Conservation (phyloP, 1,284 basidiomycete genomes). For the Pyrrhoderma noxium region DNA sequence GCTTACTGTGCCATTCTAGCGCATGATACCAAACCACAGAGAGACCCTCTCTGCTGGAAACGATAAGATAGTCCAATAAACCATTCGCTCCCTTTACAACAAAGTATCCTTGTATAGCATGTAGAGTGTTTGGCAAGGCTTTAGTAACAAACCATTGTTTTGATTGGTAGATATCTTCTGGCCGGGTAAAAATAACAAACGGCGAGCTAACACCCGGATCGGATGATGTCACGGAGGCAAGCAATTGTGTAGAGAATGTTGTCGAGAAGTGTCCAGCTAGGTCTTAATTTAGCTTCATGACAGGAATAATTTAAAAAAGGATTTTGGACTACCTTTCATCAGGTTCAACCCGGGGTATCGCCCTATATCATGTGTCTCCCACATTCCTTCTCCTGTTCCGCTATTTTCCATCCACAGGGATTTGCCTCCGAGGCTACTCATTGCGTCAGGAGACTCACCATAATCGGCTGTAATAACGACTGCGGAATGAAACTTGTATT, state of each 20-base stretch:
- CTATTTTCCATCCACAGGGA: conserved; percentile 17
- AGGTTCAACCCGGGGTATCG: conserved; percentile 15
- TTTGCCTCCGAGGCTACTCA: conserved; percentile 12
- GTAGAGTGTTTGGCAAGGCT: conserved; percentile 11
- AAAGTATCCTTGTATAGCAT: conserved; percentile 13
- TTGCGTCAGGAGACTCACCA: conserved; percentile 7
- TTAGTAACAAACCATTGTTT: conserved; percentile 15
- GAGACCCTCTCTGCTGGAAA: conserved; percentile 15
- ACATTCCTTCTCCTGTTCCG: conserved; percentile 15
- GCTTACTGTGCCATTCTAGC: conserved; percentile 10
- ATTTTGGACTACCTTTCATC: conserved; percentile 9
- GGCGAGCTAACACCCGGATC: conserved; percentile 7
- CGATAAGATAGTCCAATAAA: conserved; percentile 8
- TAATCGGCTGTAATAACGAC: conserved; percentile 15
- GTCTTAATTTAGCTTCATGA: not conserved
- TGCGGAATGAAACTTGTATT: not conserved
- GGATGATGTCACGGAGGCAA: conserved; percentile 14
- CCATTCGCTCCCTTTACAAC: conserved; percentile 5
- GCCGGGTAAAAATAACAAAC: conserved; percentile 16
- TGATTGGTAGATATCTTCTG: conserved; percentile 11
- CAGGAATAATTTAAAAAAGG: not conserved
- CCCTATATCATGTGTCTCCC: conserved; percentile 15
- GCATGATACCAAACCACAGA: conserved; percentile 13
- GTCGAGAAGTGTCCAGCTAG: conserved; percentile 17
- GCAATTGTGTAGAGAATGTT: conserved; percentile 15